Evolutionary conservation across 208 protist genomes (phyloP).

Genomic region (Leishmania guyanensis): DNA sequence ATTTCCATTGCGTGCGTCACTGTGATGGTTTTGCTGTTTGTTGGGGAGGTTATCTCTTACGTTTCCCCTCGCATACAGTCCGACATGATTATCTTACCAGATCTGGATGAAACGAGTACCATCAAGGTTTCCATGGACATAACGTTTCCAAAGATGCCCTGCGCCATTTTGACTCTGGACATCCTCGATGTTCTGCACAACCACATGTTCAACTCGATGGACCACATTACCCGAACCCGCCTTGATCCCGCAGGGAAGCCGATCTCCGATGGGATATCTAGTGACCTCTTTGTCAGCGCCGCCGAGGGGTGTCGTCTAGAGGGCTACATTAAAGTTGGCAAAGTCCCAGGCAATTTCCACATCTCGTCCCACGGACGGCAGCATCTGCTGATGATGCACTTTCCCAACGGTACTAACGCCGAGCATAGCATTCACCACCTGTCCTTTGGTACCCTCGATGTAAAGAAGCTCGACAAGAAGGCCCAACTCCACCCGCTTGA

Average conservation of each 20-base stretch:
- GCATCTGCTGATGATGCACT: conserved; percentile 11
- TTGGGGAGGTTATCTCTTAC: conserved; percentile 46
- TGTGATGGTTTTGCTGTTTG: conserved; percentile 50
- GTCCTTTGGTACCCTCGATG: conserved; percentile 37
- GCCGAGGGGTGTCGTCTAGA: conserved; percentile 41
- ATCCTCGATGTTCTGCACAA: conserved; percentile 51
- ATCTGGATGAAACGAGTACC: conserved; percentile 21
- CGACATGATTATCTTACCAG: conserved; percentile 44
- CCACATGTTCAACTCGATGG: conserved; percentile 43
- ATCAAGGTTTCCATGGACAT: conserved; percentile 50
- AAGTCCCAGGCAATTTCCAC: conserved; percentile 65
- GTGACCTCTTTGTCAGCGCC: conserved; percentile 16
- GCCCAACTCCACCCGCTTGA: conserved; percentile 35
- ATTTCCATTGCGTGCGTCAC: conserved; percentile 50
- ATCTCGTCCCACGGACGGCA: conserved; percentile 42
- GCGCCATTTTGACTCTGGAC: conserved; percentile 42
- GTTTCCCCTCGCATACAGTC: conserved; percentile 39
- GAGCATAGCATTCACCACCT: conserved; percentile 48
- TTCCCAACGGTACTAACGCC: conserved; percentile 35
- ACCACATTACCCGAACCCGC: conserved; percentile 36
- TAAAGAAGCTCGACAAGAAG: conserved; percentile 26
- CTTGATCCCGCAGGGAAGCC: conserved; percentile 21
- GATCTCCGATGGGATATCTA: conserved; percentile 18
- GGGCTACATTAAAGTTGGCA: conserved; percentile 46
- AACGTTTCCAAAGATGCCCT: conserved; percentile 46